Conservation (phyloP, 2,329 filamentous ascomycete species). For the Fusarium devonianum region DNA sequence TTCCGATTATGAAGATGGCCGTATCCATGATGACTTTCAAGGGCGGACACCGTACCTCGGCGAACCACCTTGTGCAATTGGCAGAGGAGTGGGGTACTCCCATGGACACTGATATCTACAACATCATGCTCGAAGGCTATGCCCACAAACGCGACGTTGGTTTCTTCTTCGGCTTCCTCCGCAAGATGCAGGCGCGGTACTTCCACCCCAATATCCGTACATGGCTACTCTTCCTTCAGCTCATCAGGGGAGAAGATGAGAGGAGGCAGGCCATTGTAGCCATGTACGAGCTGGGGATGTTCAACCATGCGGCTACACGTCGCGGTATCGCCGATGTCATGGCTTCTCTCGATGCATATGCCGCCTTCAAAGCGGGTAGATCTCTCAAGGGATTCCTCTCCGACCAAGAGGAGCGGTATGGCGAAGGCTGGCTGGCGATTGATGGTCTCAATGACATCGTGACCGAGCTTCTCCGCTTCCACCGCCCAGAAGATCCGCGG, state of each 20-base stretch:
- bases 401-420: conserved; percentile 54
- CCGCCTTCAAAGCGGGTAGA: conserved; percentile 48
- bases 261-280: conserved; percentile 54
- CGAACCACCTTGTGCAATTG: conserved; percentile 48
- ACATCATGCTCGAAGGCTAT: conserved; percentile 54
- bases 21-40: conserved; percentile 51
- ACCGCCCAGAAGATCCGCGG: conserved; percentile 35
- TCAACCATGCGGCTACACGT: conserved; percentile 48
- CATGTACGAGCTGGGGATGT: conserved; percentile 56
- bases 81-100: conserved; percentile 49
- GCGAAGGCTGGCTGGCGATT: conserved; percentile 53
- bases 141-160: conserved; percentile 49
- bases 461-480: conserved; percentile 52
- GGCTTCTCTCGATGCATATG: conserved; percentile 53
- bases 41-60: conserved; percentile 47
- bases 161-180: conserved; percentile 52
- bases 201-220: conserved; percentile 54
- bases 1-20: conserved; percentile 53
- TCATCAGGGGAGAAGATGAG: conserved; percentile 66
- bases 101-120: conserved; percentile 57
- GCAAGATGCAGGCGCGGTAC: conserved; percentile 51
- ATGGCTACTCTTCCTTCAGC: conserved; percentile 58
- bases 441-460: conserved; percentile 50
- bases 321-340: conserved; percentile 52
- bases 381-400: conserved; percentile 49